Evolutionary conservation across 768 basidiomycete species (phyloP), one percentile per base, ranked within the genome.

Genomic region (Rhizopogon salebrosus): DNA sequence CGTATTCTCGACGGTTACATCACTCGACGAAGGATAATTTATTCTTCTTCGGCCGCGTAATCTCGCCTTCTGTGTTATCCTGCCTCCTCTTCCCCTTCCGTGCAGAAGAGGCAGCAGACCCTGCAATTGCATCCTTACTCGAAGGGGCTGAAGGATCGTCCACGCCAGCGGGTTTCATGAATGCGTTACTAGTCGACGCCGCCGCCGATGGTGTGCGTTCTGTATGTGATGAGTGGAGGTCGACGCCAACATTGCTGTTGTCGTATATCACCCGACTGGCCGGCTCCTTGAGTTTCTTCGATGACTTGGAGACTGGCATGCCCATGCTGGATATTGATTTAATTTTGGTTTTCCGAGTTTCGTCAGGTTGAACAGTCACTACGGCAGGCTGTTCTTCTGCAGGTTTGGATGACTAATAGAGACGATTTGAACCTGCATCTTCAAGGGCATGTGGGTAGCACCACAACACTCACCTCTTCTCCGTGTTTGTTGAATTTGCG

Each of bases 141-240:
- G 51, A 27, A 49, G 29, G 52, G 20, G 13, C 57, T 49, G 70
- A 65, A 31, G 76, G 78, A 39, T 72, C 79, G 53, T 84, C 82
- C 16, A 85, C 74, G 27, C 81, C 82, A 41, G 74, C 69, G 31
- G 83, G 83, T 58, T 81, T 83, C 54, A 82, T 56, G 64, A 84
- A 84, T 3, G 49, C 8, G 26, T 52, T 10, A 18, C 55, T 48
- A 16, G 57, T 34, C 13, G 60, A 6, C 16, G 42, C 24, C 38
- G 49, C 35, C 14, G 45, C 18, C 26, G 51, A 31, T 16, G 53
- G 41, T 49, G 58, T 60, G 39, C 26, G 35, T 14, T n/a, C 41
- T 23, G 65, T n/a, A 41, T 43, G 54, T 39, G 67, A 62, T 24
- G 67, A 54, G 34, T 73, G 73, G 46, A 83, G 57, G 66, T 84